A percentile compares a stretch with the other conserved stretches of the same genome.
Conservation (phyloP, 2,329 filamentous ascomycete genomes). For the Ophiostoma tasmaniense region DNA sequence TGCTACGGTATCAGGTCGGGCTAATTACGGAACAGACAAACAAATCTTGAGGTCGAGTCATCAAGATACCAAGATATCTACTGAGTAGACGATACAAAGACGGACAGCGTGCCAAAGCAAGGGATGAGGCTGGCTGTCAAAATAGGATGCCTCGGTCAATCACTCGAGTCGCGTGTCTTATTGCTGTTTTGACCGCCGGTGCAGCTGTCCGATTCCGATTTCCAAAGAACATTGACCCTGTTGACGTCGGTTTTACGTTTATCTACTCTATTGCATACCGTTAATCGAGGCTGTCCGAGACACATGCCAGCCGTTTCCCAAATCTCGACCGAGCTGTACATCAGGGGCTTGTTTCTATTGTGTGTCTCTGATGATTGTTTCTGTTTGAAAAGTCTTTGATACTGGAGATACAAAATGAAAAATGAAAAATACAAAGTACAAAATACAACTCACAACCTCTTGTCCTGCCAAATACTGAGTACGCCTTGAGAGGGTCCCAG, state of each 20-base stretch:
- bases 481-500: constrained; percentile 15
- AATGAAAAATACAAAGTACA: no score
- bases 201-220: background rate
- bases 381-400: no score
- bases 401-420: no score
- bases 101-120: background rate
- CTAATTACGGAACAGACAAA: no score
- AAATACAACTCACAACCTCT: no score
- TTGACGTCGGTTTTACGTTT: no score
- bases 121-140: background rate
- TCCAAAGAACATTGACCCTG: no score
- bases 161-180: background rate
- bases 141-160: no score
- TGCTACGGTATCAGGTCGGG: background rate
- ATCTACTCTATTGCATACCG: background rate
- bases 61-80: background rate
- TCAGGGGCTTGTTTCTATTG: background rate
- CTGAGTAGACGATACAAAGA: no score
- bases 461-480: constrained; percentile 8
- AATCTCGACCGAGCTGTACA: background rate
- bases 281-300: background rate
- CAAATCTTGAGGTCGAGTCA: no score
- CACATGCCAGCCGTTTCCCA: constrained; percentile 1
- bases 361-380: background rate
- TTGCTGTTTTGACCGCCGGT: background rate